A percentile compares a stretch with the other conserved stretches of the same genome.
phyloP scores from a whole-genome alignment of 2,329 filamentous ascomycete genomes.

The Tolypocladium ophioglossoides region DNA sequence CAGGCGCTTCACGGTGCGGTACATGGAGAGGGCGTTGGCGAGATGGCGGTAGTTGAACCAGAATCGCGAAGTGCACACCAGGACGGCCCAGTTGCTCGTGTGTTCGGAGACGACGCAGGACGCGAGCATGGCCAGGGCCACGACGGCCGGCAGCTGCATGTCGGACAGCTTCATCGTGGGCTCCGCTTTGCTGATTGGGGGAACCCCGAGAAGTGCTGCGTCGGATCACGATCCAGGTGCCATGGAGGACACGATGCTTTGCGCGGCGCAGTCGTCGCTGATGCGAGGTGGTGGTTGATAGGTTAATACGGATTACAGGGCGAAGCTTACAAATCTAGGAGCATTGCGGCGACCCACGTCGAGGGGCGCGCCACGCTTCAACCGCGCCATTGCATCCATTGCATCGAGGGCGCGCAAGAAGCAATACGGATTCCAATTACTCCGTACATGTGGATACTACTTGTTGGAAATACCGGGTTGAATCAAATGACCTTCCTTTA shows the following conservation, averaged over 20 bases:
- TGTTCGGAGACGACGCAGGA: constrained; percentile 55
- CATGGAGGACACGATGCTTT: not conserved
- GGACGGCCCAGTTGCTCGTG: constrained; percentile 97
- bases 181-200: not conserved
- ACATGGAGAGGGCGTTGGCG: constrained; percentile 93
- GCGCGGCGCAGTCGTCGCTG: not conserved
- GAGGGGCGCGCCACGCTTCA: too few relatives aligned
- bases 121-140: constrained; percentile 36
- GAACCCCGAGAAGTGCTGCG: not conserved
- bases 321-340: not conserved
- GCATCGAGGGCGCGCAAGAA: too few relatives aligned
- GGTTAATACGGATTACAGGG: not conserved
- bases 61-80: constrained; percentile 97
- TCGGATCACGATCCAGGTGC: not conserved
- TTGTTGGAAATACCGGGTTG: not conserved
- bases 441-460: not conserved
- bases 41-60: constrained; percentile 99
- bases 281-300: not conserved
- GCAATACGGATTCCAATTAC: too few relatives aligned
- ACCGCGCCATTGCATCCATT: too few relatives aligned
- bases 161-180: constrained; percentile 39
- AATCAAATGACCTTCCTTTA: not conserved
- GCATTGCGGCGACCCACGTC: too few relatives aligned
- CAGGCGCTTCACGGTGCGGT: constrained; percentile 94
- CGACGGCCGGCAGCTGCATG: constrained; percentile 34